Conservation (phyloP, 1,139 yeast species). For the Zhuliangozyma parablackwelliae region DNA sequence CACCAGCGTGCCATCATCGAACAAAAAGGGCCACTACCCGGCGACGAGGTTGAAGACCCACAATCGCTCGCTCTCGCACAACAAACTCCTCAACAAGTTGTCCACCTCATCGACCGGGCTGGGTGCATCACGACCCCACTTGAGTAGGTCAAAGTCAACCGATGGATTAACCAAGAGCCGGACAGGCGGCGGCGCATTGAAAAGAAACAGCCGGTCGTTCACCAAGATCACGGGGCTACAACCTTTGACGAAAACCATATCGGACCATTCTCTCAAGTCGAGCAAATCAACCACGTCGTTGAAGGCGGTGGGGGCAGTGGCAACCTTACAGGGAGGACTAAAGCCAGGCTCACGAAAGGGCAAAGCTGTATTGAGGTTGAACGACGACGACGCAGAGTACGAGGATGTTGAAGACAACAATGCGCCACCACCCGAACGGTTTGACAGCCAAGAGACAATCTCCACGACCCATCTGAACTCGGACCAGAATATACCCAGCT, state of each 20-base stretch:
- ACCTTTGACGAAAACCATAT: slow-evolving; percentile 37
- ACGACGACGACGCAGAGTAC: slow-evolving; percentile 30
- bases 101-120: slow-evolving; percentile 9
- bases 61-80: slow-evolving; percentile 33
- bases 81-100: slow-evolving; percentile 19
- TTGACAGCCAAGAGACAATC: slow-evolving; percentile 11
- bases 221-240: slow-evolving; percentile 35
- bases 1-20: slow-evolving; percentile 4
- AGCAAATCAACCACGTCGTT: slow-evolving; percentile 34
- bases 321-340: slow-evolving; percentile 26
- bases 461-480: slow-evolving; percentile 8
- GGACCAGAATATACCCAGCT: slow-evolving; percentile 10
- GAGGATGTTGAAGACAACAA: slow-evolving; percentile 21
- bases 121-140: slow-evolving; percentile 22
- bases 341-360: slow-evolving; percentile 36
- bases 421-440: slow-evolving; percentile 10
- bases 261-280: slow-evolving; percentile 26
- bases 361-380: slow-evolving; percentile 36
- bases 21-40: slow-evolving; percentile 5
- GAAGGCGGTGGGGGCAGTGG: slow-evolving; percentile 22
- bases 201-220: slow-evolving; percentile 34
- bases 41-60: slow-evolving; percentile 10
- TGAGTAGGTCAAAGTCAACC: slow-evolving; percentile 40
- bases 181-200: slow-evolving; percentile 18
- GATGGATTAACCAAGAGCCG: slow-evolving; percentile 32